phyloP scores from a whole-genome alignment of 1,284 basidiomycete species.

The Naganishia liquefaciens region DNA sequence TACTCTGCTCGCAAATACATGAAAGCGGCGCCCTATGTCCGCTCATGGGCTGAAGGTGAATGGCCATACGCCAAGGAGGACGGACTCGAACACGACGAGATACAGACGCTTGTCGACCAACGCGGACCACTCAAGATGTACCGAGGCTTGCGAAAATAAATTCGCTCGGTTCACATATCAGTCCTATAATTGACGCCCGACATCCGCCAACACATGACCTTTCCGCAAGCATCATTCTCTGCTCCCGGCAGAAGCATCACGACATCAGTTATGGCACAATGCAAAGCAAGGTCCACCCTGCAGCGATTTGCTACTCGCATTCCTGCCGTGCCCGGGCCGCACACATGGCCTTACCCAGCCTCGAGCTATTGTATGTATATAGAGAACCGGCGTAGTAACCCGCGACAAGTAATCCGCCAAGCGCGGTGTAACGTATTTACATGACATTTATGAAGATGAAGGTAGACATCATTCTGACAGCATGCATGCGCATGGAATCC shows the following conservation, averaged over 20 bases:
- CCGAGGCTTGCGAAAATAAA: slow-evolving; percentile 16
- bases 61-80: slow-evolving; percentile 39
- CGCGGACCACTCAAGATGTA: slow-evolving; percentile 29
- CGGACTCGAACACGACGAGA: slow-evolving; percentile 10
- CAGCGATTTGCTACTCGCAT: not conserved
- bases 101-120: slow-evolving; percentile 14
- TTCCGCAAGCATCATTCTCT: not conserved
- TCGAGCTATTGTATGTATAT: slow-evolving; percentile 26
- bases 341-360: not conserved
- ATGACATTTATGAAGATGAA: slow-evolving; percentile 6
- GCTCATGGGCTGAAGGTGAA: slow-evolving; percentile 55
- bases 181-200: not conserved
- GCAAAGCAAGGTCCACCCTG: not conserved
- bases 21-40: slow-evolving; percentile 65
- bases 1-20: slow-evolving; percentile 76
- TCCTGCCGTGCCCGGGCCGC: not conserved
- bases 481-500: no score
- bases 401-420: not conserved
- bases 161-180: not conserved
- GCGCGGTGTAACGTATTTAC: slow-evolving; percentile 8
- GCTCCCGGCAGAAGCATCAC: not conserved
- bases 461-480: not conserved
- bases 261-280: not conserved
- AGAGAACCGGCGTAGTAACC: slow-evolving; percentile 4
- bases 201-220: not conserved